These are phyloP conservation scores for Yamadazyma atmosphaerica DNA, from an alignment of 1,139 yeast species.

Conservation along the genomic window DNA sequence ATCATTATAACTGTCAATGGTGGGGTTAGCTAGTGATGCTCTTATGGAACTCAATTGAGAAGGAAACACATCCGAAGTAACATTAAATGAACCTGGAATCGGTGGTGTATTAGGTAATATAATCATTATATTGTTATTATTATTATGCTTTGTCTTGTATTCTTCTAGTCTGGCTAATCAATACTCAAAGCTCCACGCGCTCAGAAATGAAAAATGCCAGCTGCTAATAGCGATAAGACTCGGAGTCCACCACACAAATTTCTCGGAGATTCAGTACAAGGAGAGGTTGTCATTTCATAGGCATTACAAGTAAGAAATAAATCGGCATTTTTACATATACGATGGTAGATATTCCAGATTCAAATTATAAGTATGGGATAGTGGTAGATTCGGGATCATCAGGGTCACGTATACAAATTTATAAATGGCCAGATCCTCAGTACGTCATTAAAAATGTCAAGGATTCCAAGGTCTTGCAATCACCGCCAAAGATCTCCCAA, in stretches of 20 bases:
- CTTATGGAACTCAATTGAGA: slow-evolving; percentile 18
- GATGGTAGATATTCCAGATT: slow-evolving; percentile 15
- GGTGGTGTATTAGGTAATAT: slow-evolving; percentile 36
- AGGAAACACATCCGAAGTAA: slow-evolving; percentile 11
- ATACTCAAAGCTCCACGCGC: background rate
- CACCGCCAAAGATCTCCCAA: slow-evolving; percentile 65
- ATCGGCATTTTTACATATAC: too few relatives aligned
- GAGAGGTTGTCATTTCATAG: background rate
- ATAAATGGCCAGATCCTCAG: slow-evolving; percentile 59
- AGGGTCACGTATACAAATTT: slow-evolving; percentile 73
- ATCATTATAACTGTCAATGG: slow-evolving; percentile 26
- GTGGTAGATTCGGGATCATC: slow-evolving; percentile 84
- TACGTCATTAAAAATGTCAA: slow-evolving; percentile 19
- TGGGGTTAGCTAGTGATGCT: slow-evolving; percentile 16
- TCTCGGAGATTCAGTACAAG: background rate
- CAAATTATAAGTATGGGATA: slow-evolving; percentile 53
- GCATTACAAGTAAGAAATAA: too few relatives aligned
- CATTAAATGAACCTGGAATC: slow-evolving; percentile 17
- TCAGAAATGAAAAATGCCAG: too few relatives aligned
- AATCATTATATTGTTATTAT: slow-evolving; percentile 21
- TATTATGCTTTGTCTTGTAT: background rate
- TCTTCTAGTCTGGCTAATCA: too few relatives aligned
- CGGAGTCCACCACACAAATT: background rate
- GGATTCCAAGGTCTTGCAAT: slow-evolving; percentile 30
- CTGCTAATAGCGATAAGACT: background rate